phyloP scores from a whole-genome alignment of 2,329 filamentous ascomycete genomes.

The Ophiostoma himal-ulmi region DNA sequence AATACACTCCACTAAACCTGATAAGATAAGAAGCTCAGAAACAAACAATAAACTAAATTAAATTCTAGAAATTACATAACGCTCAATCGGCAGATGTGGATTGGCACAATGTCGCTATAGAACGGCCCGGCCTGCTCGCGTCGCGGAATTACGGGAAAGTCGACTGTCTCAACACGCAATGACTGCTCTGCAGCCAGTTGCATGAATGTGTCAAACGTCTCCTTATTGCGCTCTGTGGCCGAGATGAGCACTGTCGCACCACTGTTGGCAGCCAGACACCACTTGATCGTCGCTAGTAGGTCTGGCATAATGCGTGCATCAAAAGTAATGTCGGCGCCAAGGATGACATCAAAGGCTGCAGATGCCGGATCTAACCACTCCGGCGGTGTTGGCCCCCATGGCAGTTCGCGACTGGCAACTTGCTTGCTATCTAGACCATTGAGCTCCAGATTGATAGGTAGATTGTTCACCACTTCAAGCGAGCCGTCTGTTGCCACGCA shows the following conservation, averaged over 20 bases:
- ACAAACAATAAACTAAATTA: neutral
- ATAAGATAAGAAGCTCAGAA: neutral
- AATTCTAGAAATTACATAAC: neutral
- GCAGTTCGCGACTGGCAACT: conserved; percentile 50
- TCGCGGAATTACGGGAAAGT: conserved; percentile 38
- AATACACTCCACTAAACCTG: neutral
- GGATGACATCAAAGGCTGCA: conserved; percentile 53
- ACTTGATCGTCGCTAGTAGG: conserved; percentile 51
- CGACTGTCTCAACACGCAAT: conserved; percentile 40
- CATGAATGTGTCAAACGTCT: conserved; percentile 62
- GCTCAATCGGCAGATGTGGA: conserved; percentile 45
- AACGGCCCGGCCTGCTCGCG: conserved; percentile 56
- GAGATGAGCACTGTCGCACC: conserved; percentile 58
- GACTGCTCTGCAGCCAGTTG: conserved; percentile 45
- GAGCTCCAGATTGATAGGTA: conserved; percentile 62
- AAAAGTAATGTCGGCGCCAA: conserved; percentile 76
- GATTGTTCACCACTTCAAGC: conserved; percentile 60
- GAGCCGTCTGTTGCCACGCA: conserved; percentile 70
- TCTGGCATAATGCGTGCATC: conserved; percentile 58
- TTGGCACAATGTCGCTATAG: conserved; percentile 54
- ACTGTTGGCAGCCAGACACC: conserved; percentile 48
- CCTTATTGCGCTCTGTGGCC: conserved; percentile 63
- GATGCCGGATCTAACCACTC: neutral
- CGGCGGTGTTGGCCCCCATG: conserved; percentile 48
- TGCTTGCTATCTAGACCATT: conserved; percentile 50